Percentiles rank a stretch among this genome's conserved stretches.
phyloP scores from a whole-genome alignment of 805 yeast species.

The Saccharomycopsis sp. region DNA sequence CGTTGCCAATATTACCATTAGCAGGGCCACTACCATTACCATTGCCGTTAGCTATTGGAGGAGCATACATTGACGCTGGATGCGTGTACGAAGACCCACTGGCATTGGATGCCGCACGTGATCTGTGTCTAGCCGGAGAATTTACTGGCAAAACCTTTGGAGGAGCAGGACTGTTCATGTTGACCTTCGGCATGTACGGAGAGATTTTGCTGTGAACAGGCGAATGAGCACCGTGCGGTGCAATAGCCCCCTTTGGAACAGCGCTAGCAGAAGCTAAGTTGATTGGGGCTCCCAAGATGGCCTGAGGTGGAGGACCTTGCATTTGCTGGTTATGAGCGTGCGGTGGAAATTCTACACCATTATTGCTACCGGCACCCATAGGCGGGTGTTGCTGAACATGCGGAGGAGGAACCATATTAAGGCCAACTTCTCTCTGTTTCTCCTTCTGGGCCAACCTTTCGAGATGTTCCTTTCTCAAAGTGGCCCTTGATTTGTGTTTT shows the following conservation, averaged over 20 bases:
- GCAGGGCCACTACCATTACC: too few species aligned
- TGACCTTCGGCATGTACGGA: background rate
- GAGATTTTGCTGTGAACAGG: background rate
- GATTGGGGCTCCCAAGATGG: too few species aligned
- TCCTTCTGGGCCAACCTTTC: constrained; percentile 3
- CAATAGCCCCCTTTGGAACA: background rate
- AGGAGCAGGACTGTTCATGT: background rate
- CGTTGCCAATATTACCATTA: too few species aligned
- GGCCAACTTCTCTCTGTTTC: background rate
- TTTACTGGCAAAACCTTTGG: background rate
- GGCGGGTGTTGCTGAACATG: background rate
- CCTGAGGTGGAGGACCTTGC: too few species aligned
- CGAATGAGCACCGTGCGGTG: background rate
- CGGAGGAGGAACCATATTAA: background rate
- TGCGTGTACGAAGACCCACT: background rate
- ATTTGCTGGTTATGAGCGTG: background rate
- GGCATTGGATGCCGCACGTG: background rate
- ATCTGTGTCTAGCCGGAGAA: background rate
- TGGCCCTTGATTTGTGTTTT: constrained; percentile 7
- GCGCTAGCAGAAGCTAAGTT: background rate
- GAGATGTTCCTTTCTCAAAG: constrained; percentile 13
- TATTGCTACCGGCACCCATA: background rate
- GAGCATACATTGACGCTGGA: too few species aligned
- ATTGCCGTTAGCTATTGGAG: too few species aligned
- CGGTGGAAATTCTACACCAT: background rate